Evolutionary conservation across 2,329 filamentous ascomycete genomes (phyloP), one percentile per base, ranked within the genome.

Genomic region (Stemphylium beticola): DNA sequence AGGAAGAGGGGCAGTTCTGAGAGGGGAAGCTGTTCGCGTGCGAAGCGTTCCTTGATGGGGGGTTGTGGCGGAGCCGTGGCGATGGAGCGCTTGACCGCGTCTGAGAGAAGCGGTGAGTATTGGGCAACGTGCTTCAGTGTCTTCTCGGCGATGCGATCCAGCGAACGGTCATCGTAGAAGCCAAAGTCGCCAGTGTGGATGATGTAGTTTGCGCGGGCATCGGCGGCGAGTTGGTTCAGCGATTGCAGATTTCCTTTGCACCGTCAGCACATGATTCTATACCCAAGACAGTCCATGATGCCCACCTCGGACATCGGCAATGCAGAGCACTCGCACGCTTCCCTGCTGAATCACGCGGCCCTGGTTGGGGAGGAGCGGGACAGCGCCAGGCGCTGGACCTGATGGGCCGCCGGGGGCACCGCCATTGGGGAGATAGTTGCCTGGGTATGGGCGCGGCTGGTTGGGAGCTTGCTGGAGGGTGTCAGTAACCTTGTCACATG

Each of bases 181-280:
- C 95, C 95, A 75, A 99, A 99, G 77, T 99, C 95, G 77, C 95
- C 95, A 17, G 95, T 99, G 79, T 99, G 95, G 72, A 99, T 92
- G 77, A 99, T 96, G 80, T 97, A 92, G 79, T 97, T 92, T 69
- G 95, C 95, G 74, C 90, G 90, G 60, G 95, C 93, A 74, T 95
- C 90, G 78, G 91, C 96, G 62, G 95, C 95, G 58, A 99, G 88
- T 58, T 98, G 93, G 80, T 99, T 99, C 71, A 99, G 83, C 64
- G 95, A 97, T 79, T 89, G 87, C 66, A 99, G 82, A 77, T 98
- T 97, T 78, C 95, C 95, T 99, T 66, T n/a, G 49, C 37, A 12
- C 4, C 4, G 49, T 68, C 48, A 69, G 62, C 37, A n/a, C 2
- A n/a, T 8, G n/a, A 1, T 3, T 4, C 7, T 4, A 8, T 8